Evolutionary conservation across 441 rosid species (phyloP).

Genomic region (Erodium trifolium): DNA sequence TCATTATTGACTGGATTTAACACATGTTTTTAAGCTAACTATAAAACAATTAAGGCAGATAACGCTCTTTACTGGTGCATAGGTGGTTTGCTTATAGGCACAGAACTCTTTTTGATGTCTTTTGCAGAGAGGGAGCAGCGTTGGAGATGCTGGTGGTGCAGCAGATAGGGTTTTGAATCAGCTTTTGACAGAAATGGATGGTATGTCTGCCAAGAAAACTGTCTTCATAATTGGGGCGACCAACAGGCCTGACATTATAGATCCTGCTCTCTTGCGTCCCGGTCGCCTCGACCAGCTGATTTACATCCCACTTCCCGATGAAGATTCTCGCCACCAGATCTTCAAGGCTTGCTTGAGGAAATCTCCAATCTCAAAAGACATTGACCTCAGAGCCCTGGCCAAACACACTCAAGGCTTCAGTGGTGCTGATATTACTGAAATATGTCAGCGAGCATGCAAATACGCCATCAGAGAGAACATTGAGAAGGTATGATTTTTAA

Average conservation of each 20-base stretch:
- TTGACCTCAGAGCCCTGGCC: constrained; percentile 15
- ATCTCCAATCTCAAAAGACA: constrained; percentile 20
- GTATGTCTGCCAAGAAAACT: constrained; percentile 15
- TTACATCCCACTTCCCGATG: background rate
- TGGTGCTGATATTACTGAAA: constrained; percentile 16
- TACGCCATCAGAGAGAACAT: background rate
- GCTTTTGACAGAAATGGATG: constrained; percentile 17
- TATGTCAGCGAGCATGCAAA: constrained; percentile 13
- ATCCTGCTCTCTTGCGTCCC: constrained; percentile 20
- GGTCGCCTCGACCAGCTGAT: constrained; percentile 25
- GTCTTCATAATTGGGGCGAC: constrained; percentile 23
- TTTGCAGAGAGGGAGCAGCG: constrained; percentile 19
- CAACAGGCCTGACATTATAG: constrained; percentile 19
- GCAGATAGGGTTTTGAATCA: constrained; percentile 24
- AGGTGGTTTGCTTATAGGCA: too few relatives aligned
- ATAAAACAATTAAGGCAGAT: too few relatives aligned
- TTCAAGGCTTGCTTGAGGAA: constrained; percentile 25
- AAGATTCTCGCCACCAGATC: constrained; percentile 15
- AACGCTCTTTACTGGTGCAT: background rate
- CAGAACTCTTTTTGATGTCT: background rate
- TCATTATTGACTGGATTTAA: too few relatives aligned
- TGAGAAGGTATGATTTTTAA: background rate
- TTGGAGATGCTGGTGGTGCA: constrained; percentile 23
- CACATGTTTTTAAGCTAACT: too few relatives aligned
- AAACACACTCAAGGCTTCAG: constrained; percentile 11